Percentiles rank a stretch among this genome's conserved stretches.
Conservation (phyloP, 2,329 filamentous ascomycete genomes). For the Ophiognomonia clavigignenti-juglandacearum region DNA sequence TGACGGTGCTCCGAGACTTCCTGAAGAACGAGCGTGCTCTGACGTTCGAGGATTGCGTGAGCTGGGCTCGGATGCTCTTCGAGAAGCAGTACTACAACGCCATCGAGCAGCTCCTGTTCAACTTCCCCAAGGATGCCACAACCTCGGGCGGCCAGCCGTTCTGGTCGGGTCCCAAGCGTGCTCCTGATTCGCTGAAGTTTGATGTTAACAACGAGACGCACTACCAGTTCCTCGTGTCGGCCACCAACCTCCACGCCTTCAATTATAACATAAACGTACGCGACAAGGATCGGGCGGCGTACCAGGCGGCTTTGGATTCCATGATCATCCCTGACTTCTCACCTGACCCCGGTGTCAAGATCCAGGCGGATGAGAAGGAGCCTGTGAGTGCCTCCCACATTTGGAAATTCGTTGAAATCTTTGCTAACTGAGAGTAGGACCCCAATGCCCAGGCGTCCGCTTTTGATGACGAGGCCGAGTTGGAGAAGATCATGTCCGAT, state of each 20-base stretch:
- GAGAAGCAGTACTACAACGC: constrained; percentile 97
- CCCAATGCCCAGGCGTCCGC: constrained; percentile 64
- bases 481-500: constrained; percentile 65
- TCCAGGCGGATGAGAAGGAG: constrained; percentile 92
- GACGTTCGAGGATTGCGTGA: constrained; percentile 92
- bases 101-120: constrained; percentile 90
- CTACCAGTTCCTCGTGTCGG: constrained; percentile 81
- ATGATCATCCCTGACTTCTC: constrained; percentile 96
- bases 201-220: constrained; percentile 81
- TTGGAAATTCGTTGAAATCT: not conserved
- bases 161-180: constrained; percentile 98
- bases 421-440: constrained; percentile 46
- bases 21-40: constrained; percentile 87
- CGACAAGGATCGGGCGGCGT: constrained; percentile 63
- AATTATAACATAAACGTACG: constrained; percentile 97
- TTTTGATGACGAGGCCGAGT: constrained; percentile 70
- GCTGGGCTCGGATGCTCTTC: constrained; percentile 90
- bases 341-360: constrained; percentile 87
- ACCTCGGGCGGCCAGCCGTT: constrained; percentile 88
- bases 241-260: constrained; percentile 90
- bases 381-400: constrained; percentile 50
- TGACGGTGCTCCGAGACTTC: constrained; percentile 86
- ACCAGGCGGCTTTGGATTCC: constrained; percentile 75
- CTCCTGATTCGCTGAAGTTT: constrained; percentile 86
- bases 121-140: constrained; percentile 91